Conservation (phyloP, 2,329 filamentous ascomycete species). For the Rhytidhysteron rufulum region DNA sequence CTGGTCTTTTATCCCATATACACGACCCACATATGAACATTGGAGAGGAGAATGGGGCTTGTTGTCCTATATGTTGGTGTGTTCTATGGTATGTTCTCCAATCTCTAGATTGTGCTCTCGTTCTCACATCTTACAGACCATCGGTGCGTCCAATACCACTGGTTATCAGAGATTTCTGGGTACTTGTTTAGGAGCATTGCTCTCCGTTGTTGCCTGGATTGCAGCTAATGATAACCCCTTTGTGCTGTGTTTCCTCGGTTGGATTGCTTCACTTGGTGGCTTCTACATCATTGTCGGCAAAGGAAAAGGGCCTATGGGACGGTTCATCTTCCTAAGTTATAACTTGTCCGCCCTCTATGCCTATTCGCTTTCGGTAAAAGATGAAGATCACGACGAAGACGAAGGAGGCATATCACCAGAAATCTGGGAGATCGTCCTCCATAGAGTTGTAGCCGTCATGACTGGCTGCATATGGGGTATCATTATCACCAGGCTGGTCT, state of each 20-base stretch:
- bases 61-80: slow-evolving; percentile 95
- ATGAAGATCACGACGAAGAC: slow-evolving; percentile 77
- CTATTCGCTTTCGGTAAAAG: slow-evolving; percentile 78
- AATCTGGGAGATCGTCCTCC: slow-evolving; percentile 82
- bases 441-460: slow-evolving; percentile 82
- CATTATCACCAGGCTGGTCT: slow-evolving; percentile 81
- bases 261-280: slow-evolving; percentile 74
- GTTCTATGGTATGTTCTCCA: slow-evolving; percentile 63
- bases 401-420: slow-evolving; percentile 80
- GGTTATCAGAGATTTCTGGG: slow-evolving; percentile 82
- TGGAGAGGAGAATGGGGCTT: slow-evolving; percentile 98
- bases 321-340: slow-evolving; percentile 93
- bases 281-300: slow-evolving; percentile 86
- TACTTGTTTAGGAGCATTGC: slow-evolving; percentile 74
- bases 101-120: neutral
- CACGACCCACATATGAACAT: slow-evolving; percentile 73
- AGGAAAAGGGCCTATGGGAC: slow-evolving; percentile 82
- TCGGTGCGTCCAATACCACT: slow-evolving; percentile 92
- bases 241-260: slow-evolving; percentile 75
- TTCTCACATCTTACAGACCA: slow-evolving; percentile 52
- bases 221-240: slow-evolving; percentile 69
- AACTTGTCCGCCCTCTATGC: slow-evolving; percentile 93
- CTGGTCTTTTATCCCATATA: slow-evolving; percentile 77
- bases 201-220: slow-evolving; percentile 75
- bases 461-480: slow-evolving; percentile 89